Evolutionary conservation across 108 stramenopile species (phyloP).

Genomic region (Cyclotella baltica): DNA sequence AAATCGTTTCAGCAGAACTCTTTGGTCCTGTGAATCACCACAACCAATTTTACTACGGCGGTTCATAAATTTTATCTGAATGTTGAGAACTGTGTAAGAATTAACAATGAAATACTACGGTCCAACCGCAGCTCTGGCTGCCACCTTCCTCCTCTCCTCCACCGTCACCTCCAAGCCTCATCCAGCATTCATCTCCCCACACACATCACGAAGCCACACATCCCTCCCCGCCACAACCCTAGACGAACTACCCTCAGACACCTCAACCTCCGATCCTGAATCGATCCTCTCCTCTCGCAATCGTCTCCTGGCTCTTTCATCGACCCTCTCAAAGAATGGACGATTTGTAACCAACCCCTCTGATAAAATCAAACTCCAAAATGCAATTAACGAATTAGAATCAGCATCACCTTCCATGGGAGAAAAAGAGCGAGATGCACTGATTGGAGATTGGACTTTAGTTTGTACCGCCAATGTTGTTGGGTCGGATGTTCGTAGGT

Average conservation of each 20-base stretch:
- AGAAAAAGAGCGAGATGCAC: slow-evolving; percentile 23
- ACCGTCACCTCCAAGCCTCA: neutral
- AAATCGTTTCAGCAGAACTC: too few species aligned
- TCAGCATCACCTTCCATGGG: neutral
- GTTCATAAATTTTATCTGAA: neutral
- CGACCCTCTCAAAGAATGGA: slow-evolving; percentile 21
- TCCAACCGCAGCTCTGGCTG: neutral
- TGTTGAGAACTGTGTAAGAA: too few species aligned
- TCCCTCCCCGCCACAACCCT: neutral
- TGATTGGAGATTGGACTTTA: slow-evolving; percentile 80
- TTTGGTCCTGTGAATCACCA: too few species aligned
- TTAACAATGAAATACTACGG: neutral
- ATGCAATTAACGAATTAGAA: slow-evolving; percentile 35
- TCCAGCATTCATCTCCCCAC: neutral
- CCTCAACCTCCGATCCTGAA: slow-evolving; percentile 20
- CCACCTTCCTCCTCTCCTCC: neutral
- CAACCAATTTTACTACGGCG: too few species aligned
- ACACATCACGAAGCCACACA: neutral
- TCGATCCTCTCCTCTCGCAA: slow-evolving; percentile 13
- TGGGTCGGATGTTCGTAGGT: slow-evolving; percentile 18
- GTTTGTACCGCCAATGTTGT: slow-evolving; percentile 57
- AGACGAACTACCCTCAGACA: slow-evolving; percentile 30
- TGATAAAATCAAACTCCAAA: slow-evolving; percentile 24
- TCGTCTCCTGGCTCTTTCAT: slow-evolving; percentile 34
- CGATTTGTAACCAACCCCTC: slow-evolving; percentile 26